phyloP scores from a whole-genome alignment of 2,329 filamentous ascomycete species.

The Colletotrichum tanaceti region DNA sequence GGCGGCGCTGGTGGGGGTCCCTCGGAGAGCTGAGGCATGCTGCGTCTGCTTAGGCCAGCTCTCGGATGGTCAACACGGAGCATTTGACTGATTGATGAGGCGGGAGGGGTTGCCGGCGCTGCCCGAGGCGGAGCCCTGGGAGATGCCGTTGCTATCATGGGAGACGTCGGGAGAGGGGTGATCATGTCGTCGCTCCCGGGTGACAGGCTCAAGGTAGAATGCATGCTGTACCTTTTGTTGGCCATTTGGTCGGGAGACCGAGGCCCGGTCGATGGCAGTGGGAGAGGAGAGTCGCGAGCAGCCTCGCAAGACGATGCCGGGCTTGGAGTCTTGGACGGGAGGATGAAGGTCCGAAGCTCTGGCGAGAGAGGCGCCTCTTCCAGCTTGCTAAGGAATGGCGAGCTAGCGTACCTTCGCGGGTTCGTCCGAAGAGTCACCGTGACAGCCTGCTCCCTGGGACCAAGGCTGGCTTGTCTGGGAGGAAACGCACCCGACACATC shows the following conservation, averaged over 20 bases:
- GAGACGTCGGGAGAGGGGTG: not conserved
- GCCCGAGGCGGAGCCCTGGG: conserved; percentile 8
- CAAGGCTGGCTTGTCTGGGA: conserved; percentile 41
- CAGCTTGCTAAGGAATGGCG: conserved; percentile 47
- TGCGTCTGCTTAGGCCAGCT: conserved; percentile 54
- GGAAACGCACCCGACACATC: conserved; percentile 14
- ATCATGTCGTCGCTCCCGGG: conserved; percentile 3
- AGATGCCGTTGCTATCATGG: conserved; percentile 8
- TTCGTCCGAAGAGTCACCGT: conserved; percentile 39
- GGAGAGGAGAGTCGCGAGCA: conserved; percentile 43
- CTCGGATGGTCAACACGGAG: conserved; percentile 34
- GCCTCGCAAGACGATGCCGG: conserved; percentile 42
- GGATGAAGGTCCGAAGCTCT: conserved; percentile 41
- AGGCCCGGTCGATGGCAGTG: conserved; percentile 50
- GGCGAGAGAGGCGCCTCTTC: conserved; percentile 41
- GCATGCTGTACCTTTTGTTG: conserved; percentile 43
- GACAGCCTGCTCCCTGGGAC: conserved; percentile 14
- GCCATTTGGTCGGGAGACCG: conserved; percentile 41
- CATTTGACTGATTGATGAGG: conserved; percentile 7
- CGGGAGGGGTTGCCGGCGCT: conserved; percentile 19
- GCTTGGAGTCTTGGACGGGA: conserved; percentile 17
- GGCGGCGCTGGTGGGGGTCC: conserved; percentile 66
- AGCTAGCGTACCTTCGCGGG: conserved; percentile 49
- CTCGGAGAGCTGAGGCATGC: conserved; percentile 63
- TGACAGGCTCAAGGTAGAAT: conserved; percentile 19